phyloP scores from a whole-genome alignment of 2,329 filamentous ascomycete genomes.

The Paracoccidioides lutzii region DNA sequence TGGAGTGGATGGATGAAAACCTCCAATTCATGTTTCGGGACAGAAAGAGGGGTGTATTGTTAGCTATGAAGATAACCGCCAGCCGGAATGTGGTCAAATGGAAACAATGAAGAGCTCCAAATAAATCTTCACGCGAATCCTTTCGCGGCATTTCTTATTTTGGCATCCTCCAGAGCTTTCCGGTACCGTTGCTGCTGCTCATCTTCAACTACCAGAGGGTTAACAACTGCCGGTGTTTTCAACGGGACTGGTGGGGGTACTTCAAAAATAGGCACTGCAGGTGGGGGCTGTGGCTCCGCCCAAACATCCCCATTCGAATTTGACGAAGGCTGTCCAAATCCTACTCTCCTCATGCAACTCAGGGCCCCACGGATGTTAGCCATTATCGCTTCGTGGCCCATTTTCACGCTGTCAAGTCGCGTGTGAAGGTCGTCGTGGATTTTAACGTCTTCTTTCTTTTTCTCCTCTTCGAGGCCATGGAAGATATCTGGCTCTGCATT shows the following conservation, averaged over 20 bases:
- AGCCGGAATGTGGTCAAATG: no score
- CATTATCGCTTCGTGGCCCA: conserved; percentile 26
- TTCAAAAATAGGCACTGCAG: not conserved
- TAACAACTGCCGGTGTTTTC: not conserved
- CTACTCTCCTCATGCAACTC: conserved; percentile 19
- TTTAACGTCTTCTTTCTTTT: conserved; percentile 37
- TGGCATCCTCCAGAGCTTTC: conserved; percentile 41
- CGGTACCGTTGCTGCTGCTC: conserved; percentile 37
- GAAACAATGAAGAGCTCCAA: not conserved
- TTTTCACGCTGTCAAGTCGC: conserved; percentile 31
- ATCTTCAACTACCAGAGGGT: conserved; percentile 9
- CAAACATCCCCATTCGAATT: not conserved
- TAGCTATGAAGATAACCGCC: no score
- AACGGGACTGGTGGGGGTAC: not conserved
- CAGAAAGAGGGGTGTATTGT: no score
- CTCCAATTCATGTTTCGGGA: no score
- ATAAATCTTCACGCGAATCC: not conserved
- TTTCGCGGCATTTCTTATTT: conserved; percentile 39
- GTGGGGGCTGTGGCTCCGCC: not conserved
- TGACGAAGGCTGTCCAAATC: conserved; percentile 6
- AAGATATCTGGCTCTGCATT: conserved; percentile 32
- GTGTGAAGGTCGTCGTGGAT: conserved; percentile 30
- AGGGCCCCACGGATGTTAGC: conserved; percentile 29
- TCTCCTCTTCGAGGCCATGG: conserved; percentile 32
- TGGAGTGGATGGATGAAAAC: no score